These are phyloP conservation scores for Ogataea dorogensis DNA, from an alignment of 805 yeast species.

Conservation along the genomic window DNA sequence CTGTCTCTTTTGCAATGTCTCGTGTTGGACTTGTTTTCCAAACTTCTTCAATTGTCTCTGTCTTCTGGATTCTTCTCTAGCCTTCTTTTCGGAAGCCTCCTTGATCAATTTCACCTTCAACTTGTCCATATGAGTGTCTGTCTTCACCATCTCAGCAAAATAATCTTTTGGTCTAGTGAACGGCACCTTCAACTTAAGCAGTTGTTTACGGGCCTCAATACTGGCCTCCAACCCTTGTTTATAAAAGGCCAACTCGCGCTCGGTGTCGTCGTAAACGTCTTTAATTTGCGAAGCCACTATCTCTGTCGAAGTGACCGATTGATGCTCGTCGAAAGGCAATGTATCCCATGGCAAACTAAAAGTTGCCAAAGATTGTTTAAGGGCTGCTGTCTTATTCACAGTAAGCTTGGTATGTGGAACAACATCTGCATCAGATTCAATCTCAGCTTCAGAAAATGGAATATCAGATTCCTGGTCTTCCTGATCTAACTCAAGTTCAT, in stretches of 20 bases:
- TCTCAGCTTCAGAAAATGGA: slow-evolving; percentile 85
- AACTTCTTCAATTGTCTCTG: slow-evolving; percentile 95
- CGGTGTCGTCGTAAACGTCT: slow-evolving; percentile 93
- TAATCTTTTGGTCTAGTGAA: slow-evolving; percentile 93
- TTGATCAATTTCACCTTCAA: slow-evolving; percentile 75
- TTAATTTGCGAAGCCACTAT: slow-evolving; percentile 65
- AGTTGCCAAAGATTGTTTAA: slow-evolving; percentile 65
- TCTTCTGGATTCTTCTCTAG: slow-evolving; percentile 88
- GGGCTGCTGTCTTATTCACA: slow-evolving; percentile 82
- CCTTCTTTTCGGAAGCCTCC: slow-evolving; percentile 79
- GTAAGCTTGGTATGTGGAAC: slow-evolving; percentile 91
- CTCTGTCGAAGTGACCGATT: slow-evolving; percentile 60
- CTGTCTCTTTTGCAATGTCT: slow-evolving; percentile 89
- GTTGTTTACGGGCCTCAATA: slow-evolving; percentile 61
- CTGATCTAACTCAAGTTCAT: slow-evolving; percentile 21
- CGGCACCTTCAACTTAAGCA: slow-evolving; percentile 72
- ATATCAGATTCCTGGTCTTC: slow-evolving; percentile 74
- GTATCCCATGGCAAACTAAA: slow-evolving; percentile 63
- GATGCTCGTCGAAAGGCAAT: slow-evolving; percentile 80
- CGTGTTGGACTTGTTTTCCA: slow-evolving; percentile 95
- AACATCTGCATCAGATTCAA: slow-evolving; percentile 92
- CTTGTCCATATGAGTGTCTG: slow-evolving; percentile 97
- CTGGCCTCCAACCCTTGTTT: slow-evolving; percentile 91
- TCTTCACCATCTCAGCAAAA: slow-evolving; percentile 98
- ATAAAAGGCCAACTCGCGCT: slow-evolving; percentile 92